Evolutionary conservation across 176 grass and related monocot species (phyloP), one percentile per base, ranked within the genome.

Genomic region (Puccinellia tenuiflora): DNA sequence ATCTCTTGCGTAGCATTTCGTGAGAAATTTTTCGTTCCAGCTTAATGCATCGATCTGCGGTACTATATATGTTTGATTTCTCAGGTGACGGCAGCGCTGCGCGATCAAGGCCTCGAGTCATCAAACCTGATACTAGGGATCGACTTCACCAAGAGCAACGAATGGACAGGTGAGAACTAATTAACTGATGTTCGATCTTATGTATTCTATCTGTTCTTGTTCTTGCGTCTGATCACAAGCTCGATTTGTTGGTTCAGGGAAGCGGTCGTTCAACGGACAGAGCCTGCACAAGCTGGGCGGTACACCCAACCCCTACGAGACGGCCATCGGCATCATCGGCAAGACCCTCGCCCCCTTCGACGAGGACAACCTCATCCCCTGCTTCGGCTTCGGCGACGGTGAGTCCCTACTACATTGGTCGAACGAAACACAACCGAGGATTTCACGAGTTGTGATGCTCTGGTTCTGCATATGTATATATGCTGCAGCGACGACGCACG

Each of bases 111-210:
- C 4, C 85, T 98, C 3, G 96, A 98, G 86, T 98, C 96, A 29
- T 95, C 96, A 11, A 98, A 98, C 86, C 83, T 98, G 10, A 98
- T 98, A 37, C 82, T 98, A 3, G 96, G 96, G 5, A 85, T 98
- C n/a, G 96, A 98, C 66, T 98, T 98, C 85, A 98, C 96, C 82
- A 98, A 98, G 88, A 98, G 96, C 88, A 98, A 98, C 31, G 96
- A 98, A 79, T 98, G 96, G 96, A 95, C 96, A 74, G 94, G 94
- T 88, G 18, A 22, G 17, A 33, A 40, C 40, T 21, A 5, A 5
- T 8, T 30, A 35, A 34, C 30, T 18, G 62, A 6, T 59, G 17
- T 55, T 35, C 13, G 9, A 39, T 39, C 1, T 1, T 29, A 16
- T 24, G 4, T 37, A 4, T 20, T 39, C 31, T 75, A 38, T 48